Conservation (phyloP, 140 eudicot species). For the Oenanthe javanica region DNA sequence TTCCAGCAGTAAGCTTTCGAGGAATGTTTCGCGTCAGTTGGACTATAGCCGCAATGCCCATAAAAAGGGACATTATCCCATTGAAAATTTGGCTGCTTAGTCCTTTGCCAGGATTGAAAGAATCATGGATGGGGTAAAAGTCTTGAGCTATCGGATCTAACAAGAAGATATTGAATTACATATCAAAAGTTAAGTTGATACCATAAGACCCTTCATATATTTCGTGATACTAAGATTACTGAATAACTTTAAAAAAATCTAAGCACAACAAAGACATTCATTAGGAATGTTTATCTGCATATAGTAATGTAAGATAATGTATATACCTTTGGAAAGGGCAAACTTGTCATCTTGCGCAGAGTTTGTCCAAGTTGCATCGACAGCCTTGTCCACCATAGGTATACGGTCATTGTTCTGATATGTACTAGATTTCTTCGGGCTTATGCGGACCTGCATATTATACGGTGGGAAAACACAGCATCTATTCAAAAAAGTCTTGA, state of each 20-base stretch:
- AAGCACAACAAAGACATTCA: not conserved
- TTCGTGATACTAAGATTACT: not conserved
- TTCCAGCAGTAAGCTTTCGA: slow-evolving; percentile 64
- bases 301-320: not conserved
- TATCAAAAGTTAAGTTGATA: not conserved
- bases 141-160: slow-evolving; percentile 20
- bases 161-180: not conserved
- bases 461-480: not conserved
- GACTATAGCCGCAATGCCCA: slow-evolving; percentile 85
- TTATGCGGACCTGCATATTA: slow-evolving; percentile 22
- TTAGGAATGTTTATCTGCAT: not conserved
- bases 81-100: slow-evolving; percentile 53
- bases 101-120: slow-evolving; percentile 32
- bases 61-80: slow-evolving; percentile 66
- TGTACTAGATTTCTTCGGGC: slow-evolving; percentile 14
- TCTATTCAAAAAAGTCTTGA: not conserved
- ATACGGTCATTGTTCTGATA: slow-evolving; percentile 15
- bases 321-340: slow-evolving; percentile 26
- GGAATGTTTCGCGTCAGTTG: slow-evolving; percentile 82
- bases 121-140: slow-evolving; percentile 22
- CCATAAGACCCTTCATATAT: not conserved
- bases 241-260: not conserved
- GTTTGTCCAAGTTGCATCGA: slow-evolving; percentile 36
- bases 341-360: slow-evolving; percentile 15
- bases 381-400: slow-evolving; percentile 50